These are phyloP conservation scores for Ambrosia hybrid DNA, from an alignment of 140 eudicot species.

Conservation along the genomic window DNA sequence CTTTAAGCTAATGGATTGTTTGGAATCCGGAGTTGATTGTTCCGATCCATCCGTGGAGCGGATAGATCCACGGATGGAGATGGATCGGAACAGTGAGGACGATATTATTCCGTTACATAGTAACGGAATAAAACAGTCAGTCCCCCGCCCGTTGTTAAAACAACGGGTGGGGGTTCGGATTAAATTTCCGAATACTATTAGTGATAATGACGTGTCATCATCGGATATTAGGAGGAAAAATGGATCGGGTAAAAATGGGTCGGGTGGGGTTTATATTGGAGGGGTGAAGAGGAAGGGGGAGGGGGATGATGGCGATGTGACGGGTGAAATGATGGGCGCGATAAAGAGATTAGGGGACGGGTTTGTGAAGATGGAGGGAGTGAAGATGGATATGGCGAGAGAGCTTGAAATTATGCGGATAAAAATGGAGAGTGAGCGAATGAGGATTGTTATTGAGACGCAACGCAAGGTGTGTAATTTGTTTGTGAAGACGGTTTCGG, in stretches of 20 bases:
- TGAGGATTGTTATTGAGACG: constrained; percentile 74
- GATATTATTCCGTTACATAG: neutral
- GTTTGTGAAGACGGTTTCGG: constrained; percentile 42
- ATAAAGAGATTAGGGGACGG: constrained; percentile 71
- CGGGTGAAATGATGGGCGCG: constrained; percentile 59
- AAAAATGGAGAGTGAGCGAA: constrained; percentile 84
- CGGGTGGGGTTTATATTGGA: no score
- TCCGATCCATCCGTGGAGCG: constrained; percentile 16
- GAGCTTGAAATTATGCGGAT: constrained; percentile 75
- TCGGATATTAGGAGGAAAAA: no score
- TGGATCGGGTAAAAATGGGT: neutral
- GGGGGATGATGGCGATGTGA: constrained; percentile 4
- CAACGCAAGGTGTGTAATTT: constrained; percentile 71
- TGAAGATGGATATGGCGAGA: constrained; percentile 83
- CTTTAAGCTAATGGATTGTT: constrained; percentile 61
- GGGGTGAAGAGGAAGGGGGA: constrained; percentile 18
- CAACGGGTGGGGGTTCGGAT: no score
- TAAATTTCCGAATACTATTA: no score
- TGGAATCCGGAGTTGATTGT: constrained; percentile 59
- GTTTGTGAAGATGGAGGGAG: constrained; percentile 72
- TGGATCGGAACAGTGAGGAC: constrained; percentile 5
- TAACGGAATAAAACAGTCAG: no score
- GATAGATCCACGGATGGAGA: neutral
- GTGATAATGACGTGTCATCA: no score
- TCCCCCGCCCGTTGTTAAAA: no score